Base-by-base conservation (phyloP, 768 basidiomycete species). In the Boletellus ananas region DNA sequence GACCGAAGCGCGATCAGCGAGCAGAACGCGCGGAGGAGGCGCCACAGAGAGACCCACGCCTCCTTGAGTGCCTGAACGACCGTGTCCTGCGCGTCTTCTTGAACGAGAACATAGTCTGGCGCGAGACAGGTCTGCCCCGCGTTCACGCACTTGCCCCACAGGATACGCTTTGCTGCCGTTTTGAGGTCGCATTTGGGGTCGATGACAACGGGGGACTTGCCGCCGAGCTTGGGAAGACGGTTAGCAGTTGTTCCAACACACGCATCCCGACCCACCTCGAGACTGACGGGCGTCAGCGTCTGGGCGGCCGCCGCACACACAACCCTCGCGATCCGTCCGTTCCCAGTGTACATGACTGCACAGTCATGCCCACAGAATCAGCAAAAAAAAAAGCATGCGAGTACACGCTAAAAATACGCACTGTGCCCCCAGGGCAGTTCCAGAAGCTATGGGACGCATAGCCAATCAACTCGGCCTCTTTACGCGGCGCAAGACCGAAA, bases 101-200 rank as follows among this genome's bases (percentile, higher is more conserved):
- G 73, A 9, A 81, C 69, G n/a, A 81, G 70, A 18, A 76, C 57
- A 52, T 80, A 80, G 55, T 81, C 79, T 1, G 79, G 79, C 5
- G 86, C 81, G 4, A 84, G 73, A 50, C 90, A 93, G 1, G 82
- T 82, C 71, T 91, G 79, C 3, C 91, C 91, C 0, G 79, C 81
- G 57, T 94, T 94, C n/a, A 71, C 66, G 41, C 72, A 68, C 58
- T 90, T 90, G n/a, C 89, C 89, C 87, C 88, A 92, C 33, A 91
- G 64, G 38, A 94, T 74, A n/a, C 90, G 77, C 37, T 76, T 77
- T 3, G 87, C 87, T 0, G 84, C 76, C 5, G 75, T 69, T 49
- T 81, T 74, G 43, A 92, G 68, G 61, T 93, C 84, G 47, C 79
- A 81, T 18, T 71, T 74, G 0, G 86, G 75, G 64, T 91, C 87